Base-by-base conservation (phyloP, 2,329 filamentous ascomycete species). In the Trichoderma sp. region DNA sequence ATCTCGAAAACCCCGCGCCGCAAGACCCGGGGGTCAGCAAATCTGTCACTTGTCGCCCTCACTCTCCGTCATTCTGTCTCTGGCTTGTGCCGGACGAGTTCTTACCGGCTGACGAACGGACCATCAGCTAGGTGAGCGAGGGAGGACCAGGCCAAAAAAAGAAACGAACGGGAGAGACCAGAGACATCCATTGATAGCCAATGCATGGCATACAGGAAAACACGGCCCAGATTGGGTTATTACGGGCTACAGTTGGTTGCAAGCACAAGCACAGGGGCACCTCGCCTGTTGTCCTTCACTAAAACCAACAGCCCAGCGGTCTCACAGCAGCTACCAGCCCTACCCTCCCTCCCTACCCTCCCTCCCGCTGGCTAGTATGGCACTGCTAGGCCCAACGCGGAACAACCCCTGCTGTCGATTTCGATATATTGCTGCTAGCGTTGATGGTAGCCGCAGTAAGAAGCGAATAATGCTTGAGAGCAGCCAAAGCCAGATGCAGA, bases 381-480 rank as follows among this genome's bases (percentile, higher is more conserved):
- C 15, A 36, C 3, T 0, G 6, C 36, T 64, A 64, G 39, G 26
- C 61, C 61, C 39, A 50, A 30, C 39, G 15, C 61, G 61, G 61
- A 20, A 20, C 17, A 47, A 13, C 32, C 32, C 59, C 34, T 43
- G 34, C 59, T 26, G 23, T 43, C 61, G 39, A 64, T 64, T 64
- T 50, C 36, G 39, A 64, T 64, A 30, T 47, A 64, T 64, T 64
- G 61, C 36, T 64, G 36, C 61, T 63, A 63, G 59, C 34, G 59
- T 63, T 36, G 34, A 28, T 26, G 47, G 36, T 63, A 43, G 59
- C 59, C 59, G 59, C 58, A 62, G 34, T 39, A 34, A 62, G 58
- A 62, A 26, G 32, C 58, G 58, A 62, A 59, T 57, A 39, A 36
- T 23, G n/a, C 23, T 7, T 9, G 57, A 32, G 55, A 59, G 55